phyloP scores from a whole-genome alignment of 345 rosid genomes.

The Euphorbia peplus region DNA sequence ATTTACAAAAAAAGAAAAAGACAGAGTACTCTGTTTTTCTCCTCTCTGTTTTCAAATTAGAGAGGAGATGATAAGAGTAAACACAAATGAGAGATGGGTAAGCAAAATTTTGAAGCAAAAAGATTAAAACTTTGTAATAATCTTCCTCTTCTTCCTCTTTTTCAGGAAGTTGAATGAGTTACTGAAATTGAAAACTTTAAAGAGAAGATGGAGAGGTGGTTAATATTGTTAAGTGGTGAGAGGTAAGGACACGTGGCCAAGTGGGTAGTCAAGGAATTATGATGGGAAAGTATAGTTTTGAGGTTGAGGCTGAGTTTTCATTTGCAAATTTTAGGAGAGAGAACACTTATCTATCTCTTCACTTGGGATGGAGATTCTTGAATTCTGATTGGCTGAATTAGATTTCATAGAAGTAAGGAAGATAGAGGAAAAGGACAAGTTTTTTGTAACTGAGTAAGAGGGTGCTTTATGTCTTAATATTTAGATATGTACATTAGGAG shows the following conservation, averaged over 20 bases:
- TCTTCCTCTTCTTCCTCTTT: constrained; percentile 5
- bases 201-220: constrained; percentile 25
- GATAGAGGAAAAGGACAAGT: constrained; percentile 11
- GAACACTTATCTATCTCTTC: constrained; percentile 42
- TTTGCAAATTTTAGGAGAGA: constrained; percentile 11
- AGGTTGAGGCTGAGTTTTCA: constrained; percentile 61
- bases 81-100: background rate
- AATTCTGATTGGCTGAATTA: constrained; percentile 52
- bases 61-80: constrained; percentile 14
- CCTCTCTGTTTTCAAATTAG: constrained; percentile 18
- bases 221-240: constrained; percentile 57
- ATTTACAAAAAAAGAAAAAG: constrained; percentile 7
- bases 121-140: too few relatives aligned
- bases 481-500: background rate
- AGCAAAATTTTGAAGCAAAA: constrained; percentile 5
- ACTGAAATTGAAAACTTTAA: constrained; percentile 16
- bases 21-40: constrained; percentile 26
- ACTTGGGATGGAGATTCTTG: constrained; percentile 40
- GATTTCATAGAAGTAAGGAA: constrained; percentile 41
- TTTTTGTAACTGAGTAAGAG: constrained; percentile 9
- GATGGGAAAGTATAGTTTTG: constrained; percentile 30
- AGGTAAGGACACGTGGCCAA: constrained; percentile 68
- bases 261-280: constrained; percentile 23
- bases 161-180: constrained; percentile 1
- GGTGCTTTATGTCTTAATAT: background rate